Base-by-base conservation (phyloP, 176 grass and related monocot species). In the Tuctoria greenei region DNA sequence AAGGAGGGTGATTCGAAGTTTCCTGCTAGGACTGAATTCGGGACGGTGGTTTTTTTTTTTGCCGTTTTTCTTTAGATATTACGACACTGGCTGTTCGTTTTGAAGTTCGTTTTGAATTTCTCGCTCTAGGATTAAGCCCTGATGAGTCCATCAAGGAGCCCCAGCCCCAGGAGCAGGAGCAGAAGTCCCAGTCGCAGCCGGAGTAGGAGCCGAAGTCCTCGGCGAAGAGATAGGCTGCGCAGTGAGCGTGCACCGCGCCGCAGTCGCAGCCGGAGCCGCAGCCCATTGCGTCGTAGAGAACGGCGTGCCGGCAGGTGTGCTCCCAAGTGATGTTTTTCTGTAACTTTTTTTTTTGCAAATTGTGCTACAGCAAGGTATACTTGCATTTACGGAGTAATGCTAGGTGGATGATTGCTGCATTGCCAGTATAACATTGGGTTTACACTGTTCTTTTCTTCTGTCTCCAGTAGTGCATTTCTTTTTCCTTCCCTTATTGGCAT, bases 121-220 rank as follows among this genome's bases (percentile, higher is more conserved):
- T 66, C 65, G 25, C 54, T 45, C 45, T 35, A 73, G 68, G 76
- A 59, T 67, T 69, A 8, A 12, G 64, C 67, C 62, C 31, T 56
- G 28, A 79, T 88, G 79, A 93, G 79, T 79, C 49, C 78, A 55
- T 86, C 78, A 72, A 61, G 66, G 21, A 86, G 72, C 43, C 79
- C n/a, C n/a, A 68, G 36, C 15, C 76, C 24, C 66, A 45, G 1
- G 2, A 80, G 70, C 50, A 86, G 4, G 46, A 89, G 76, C 18
- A 55, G 41, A 11, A 84, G 81, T 27, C 68, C 23, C 21, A 88
- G 82, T 42, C 55, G 37, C 7, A 92, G 78, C 23, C 52, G 78
- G 16, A 88, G 81, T 4, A 62, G 74, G 31, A 80, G 75, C 71
- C 51, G 78, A 58, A 93, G 86, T 68, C 71, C 86, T 75, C 27